Evolutionary conservation across 1,284 basidiomycete genomes (phyloP).

Genomic region (Heterobasidion parviporum): DNA sequence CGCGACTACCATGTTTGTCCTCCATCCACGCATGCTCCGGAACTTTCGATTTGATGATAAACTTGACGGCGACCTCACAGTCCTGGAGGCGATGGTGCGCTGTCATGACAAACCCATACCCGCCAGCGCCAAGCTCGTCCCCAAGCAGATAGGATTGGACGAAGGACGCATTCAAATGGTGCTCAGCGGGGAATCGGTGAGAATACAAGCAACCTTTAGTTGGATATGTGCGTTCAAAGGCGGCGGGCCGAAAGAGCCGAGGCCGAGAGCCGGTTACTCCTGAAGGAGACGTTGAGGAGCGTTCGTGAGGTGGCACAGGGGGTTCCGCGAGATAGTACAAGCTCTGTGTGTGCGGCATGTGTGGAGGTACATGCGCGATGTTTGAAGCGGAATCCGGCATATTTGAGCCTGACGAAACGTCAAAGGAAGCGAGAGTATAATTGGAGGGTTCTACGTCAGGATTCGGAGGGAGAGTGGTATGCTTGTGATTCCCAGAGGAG

Average conservation of each 20-base stretch:
- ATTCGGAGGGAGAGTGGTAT: not conserved
- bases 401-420: too few species aligned
- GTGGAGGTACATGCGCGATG: not conserved
- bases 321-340: not conserved
- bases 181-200: constrained; percentile 49
- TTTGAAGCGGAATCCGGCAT: too few species aligned
- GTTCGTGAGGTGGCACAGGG: not conserved
- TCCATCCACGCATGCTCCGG: constrained; percentile 75
- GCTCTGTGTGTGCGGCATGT: not conserved
- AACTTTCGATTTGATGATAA: constrained; percentile 82
- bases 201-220: constrained; percentile 32
- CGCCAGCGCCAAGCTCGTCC: constrained; percentile 83
- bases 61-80: constrained; percentile 85
- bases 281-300: not conserved
- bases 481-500: not conserved
- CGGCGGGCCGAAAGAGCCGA: not conserved
- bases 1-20: constrained; percentile 47
- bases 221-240: constrained; percentile 1
- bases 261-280: not conserved
- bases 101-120: constrained; percentile 89
- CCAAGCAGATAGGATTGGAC: constrained; percentile 58
- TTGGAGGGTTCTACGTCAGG: not conserved
- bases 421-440: not conserved
- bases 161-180: constrained; percentile 63
- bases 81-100: constrained; percentile 48